phyloP scores from a whole-genome alignment of 148 eudicot genomes.

The Amaranthus palmeri region DNA sequence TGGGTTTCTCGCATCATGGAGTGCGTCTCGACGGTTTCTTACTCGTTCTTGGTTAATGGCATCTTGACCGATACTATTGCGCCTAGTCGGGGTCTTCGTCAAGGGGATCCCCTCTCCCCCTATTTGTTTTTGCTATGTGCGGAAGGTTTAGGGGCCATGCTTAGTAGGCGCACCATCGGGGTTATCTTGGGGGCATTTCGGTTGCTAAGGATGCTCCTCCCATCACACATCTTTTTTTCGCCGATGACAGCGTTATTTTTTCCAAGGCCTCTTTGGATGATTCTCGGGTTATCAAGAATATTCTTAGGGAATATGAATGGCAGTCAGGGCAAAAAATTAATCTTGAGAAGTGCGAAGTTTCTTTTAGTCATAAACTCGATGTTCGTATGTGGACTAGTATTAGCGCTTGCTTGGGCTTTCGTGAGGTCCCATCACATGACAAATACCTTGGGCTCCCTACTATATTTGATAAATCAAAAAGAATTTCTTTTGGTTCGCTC shows the following conservation, averaged over 20 bases:
- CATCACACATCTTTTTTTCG: not conserved
- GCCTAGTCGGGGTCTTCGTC: not conserved
- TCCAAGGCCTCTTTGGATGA: not conserved
- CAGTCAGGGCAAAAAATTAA: not conserved
- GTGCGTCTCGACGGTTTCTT: not conserved
- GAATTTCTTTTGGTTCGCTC: not conserved
- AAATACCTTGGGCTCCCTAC: not conserved
- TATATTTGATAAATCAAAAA: not conserved
- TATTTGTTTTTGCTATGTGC: too few species aligned
- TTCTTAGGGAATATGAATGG: not conserved
- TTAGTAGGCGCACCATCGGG: fast-evolving
- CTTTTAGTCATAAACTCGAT: not conserved
- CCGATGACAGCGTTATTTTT: not conserved
- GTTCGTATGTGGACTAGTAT: not conserved
- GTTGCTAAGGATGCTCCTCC: not conserved
- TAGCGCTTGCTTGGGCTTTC: not conserved
- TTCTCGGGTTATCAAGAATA: not conserved
- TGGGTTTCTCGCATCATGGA: not conserved
- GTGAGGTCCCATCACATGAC: not conserved
- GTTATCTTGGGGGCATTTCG: not conserved
- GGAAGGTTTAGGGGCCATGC: not conserved
- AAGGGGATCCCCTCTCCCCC: not conserved
- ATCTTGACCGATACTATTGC: not conserved
- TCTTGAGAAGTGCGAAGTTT: not conserved
- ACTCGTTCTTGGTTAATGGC: not conserved